A percentile compares a stretch with the other conserved stretches of the same genome.
These are phyloP conservation scores for Sparassis latifolia DNA, from an alignment of 1,284 basidiomycete species.

Conservation along the genomic window DNA sequence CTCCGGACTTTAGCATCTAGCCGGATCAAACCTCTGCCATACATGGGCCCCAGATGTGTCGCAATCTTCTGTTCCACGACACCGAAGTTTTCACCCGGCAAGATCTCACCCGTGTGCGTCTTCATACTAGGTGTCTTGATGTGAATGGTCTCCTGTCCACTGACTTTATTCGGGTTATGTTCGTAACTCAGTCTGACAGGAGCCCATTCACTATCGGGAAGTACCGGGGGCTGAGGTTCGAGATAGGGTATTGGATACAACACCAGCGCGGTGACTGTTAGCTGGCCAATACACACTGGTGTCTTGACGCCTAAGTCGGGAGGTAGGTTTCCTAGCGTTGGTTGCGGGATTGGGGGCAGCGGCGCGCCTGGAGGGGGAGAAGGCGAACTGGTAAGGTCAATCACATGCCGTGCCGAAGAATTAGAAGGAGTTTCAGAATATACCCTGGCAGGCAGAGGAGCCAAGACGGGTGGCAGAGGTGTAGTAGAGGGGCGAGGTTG, in stretches of 20 bases:
- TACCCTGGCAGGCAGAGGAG: slow-evolving; percentile 1
- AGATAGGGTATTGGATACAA: slow-evolving; percentile 81
- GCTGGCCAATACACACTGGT: slow-evolving; percentile 84
- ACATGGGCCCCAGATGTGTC: slow-evolving; percentile 71
- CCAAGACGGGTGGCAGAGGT: slow-evolving; percentile 16
- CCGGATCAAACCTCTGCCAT: slow-evolving; percentile 76
- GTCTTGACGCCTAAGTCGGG: slow-evolving; percentile 62
- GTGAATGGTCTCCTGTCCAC: slow-evolving; percentile 72
- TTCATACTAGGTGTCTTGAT: slow-evolving; percentile 62
- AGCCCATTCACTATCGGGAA: slow-evolving; percentile 60
- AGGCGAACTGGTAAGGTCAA: slow-evolving; percentile 72
- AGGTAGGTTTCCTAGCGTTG: slow-evolving; percentile 16
- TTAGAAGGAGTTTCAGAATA: slow-evolving; percentile 3
- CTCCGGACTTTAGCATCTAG: slow-evolving; percentile 76
- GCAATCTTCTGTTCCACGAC: slow-evolving; percentile 83
- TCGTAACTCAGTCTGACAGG: slow-evolving; percentile 73
- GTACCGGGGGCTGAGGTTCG: slow-evolving; percentile 37
- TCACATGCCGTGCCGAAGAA: slow-evolving; percentile 40
- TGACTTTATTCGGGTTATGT: slow-evolving; percentile 48
- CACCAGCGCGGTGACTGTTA: slow-evolving; percentile 77
- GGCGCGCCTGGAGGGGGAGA: slow-evolving; percentile 51
- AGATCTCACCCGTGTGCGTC: slow-evolving; percentile 41
- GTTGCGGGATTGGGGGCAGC: slow-evolving; percentile 12
- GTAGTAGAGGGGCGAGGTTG: slow-evolving; percentile 17
- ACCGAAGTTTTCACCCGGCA: slow-evolving; percentile 65